These are phyloP conservation scores for Colletotrichum karsti DNA, from an alignment of 2,329 filamentous ascomycete genomes.

Conservation along the genomic window DNA sequence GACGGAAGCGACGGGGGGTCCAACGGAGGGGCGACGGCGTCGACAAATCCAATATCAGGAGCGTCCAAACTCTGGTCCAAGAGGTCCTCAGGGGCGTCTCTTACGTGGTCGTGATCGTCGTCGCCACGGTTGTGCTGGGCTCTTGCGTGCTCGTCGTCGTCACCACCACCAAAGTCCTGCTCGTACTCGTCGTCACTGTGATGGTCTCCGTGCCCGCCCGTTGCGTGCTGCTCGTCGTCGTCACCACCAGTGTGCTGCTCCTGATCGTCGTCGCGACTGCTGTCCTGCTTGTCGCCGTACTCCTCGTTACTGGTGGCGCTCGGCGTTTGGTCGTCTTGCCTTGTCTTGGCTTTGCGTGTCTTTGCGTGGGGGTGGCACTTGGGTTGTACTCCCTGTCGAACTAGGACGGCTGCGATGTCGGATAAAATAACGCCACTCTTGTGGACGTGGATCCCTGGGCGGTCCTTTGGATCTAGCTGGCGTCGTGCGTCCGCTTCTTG, in stretches of 20 bases:
- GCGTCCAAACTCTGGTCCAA: background rate
- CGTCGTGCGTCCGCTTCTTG: background rate
- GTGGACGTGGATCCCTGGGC: background rate
- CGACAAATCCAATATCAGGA: background rate
- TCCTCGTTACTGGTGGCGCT: background rate
- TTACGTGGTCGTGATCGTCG: too few species aligned
- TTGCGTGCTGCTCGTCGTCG: background rate
- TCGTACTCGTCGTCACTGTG: too few species aligned
- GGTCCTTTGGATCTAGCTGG: background rate
- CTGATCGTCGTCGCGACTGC: background rate
- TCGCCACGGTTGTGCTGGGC: too few species aligned
- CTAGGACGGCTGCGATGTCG: background rate
- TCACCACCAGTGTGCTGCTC: too few species aligned
- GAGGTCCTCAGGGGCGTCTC: accelerated
- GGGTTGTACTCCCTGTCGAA: background rate
- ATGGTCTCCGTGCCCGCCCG: background rate
- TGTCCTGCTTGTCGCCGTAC: too few species aligned
- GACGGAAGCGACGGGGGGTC: background rate
- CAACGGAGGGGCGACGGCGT: background rate
- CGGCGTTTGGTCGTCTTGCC: background rate
- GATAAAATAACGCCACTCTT: background rate
- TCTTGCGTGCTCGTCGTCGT: too few species aligned
- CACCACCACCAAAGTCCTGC: too few species aligned
- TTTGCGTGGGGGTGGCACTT: background rate
- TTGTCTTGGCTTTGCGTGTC: background rate